phyloP scores from a whole-genome alignment of 371 early-diverging fungal genomes.

The Apophysomyces ossiformis region DNA sequence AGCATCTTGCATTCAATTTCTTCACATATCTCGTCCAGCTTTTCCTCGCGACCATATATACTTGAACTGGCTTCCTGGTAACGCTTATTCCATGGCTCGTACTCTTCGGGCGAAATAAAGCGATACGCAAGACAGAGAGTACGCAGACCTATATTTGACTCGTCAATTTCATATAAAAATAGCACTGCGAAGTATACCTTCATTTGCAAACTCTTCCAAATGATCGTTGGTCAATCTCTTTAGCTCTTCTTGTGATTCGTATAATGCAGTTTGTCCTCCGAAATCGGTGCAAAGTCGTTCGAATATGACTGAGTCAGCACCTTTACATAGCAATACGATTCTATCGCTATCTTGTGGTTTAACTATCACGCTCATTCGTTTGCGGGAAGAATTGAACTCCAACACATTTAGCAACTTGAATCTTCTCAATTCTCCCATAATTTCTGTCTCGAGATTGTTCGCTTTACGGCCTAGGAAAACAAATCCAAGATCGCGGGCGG shows the following conservation, averaged over 20 bases:
- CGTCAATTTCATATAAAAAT: background rate
- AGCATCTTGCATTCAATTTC: constrained; percentile 75
- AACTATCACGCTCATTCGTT: constrained; percentile 86
- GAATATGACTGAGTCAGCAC: constrained; percentile 94
- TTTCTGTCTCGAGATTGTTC: constrained; percentile 64
- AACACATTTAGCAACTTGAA: constrained; percentile 74
- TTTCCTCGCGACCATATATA: constrained; percentile 74
- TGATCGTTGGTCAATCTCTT: constrained; percentile 29
- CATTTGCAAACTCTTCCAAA: constrained; percentile 83
- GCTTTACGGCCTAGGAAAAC: constrained; percentile 73
- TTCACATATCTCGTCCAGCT: constrained; percentile 71
- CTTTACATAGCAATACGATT: constrained; percentile 91
- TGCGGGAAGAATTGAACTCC: constrained; percentile 85
- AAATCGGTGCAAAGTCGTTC: constrained; percentile 69
- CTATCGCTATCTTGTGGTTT: constrained; percentile 68
- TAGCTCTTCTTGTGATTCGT: constrained; percentile 40
- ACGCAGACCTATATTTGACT: constrained; percentile 62
- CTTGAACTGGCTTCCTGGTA: constrained; percentile 70
- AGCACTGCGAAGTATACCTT: constrained; percentile 44
- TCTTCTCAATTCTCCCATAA: constrained; percentile 67
- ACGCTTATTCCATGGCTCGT: constrained; percentile 57
- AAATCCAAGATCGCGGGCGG: constrained; percentile 92
- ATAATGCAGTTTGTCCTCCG: constrained; percentile 49
- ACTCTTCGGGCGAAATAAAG: constrained; percentile 75
- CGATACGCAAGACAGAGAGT: constrained; percentile 83